Evolutionary conservation across 2,329 filamentous ascomycete genomes (phyloP), one percentile per base, ranked within the genome.

Genomic region (Anthostomella pinea): DNA sequence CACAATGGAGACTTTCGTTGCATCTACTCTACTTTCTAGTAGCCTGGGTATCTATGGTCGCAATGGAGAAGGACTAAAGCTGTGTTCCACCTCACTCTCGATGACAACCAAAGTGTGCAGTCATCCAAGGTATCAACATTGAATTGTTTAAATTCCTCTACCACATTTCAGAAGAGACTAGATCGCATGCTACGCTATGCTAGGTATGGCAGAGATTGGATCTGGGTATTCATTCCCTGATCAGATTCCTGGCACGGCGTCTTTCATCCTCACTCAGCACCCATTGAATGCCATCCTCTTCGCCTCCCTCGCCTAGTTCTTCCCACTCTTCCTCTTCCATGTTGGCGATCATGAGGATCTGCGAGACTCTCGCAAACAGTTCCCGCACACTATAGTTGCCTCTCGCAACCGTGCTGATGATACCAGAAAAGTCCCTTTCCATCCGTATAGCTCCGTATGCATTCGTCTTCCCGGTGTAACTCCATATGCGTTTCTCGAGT

Each of bases 261-360:
- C 81, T 73, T 59, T 87, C 84, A 39, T 84, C 81, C 15, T 64
- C 66, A 50, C 68, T 74, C 37, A 83, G 50, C 21, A 75, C 70
- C 79, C 79, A 83, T 30, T 69, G 70, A 47, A 86, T 73, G 19
- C 74, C 78, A 18, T 73, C 76, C 21, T 77, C 72, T 27, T 66
- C 68, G 21, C 68, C 58, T 24, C 71, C 59, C 3, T 51, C 53
- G n/a, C 34, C 46, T 11, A 84, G 60, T 52, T 85, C 83, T 22
- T 85, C 81, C 81, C 85, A 88, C 58, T 90, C 85, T 42, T 90
- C 85, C 20, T 85, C 83, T 52, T 90, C 85, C 83, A 89, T 87
- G 46, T 83, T 85, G 63, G 87, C 75, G 2, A 88, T 72, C 63
- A 87, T 71, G 28, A 77, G 79, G 59, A 88, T 83, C 64, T 89